Evolutionary conservation across 1,284 basidiomycete species (phyloP), one percentile per base, ranked within the genome.

Genomic region (Apiotrichum laibachii): DNA sequence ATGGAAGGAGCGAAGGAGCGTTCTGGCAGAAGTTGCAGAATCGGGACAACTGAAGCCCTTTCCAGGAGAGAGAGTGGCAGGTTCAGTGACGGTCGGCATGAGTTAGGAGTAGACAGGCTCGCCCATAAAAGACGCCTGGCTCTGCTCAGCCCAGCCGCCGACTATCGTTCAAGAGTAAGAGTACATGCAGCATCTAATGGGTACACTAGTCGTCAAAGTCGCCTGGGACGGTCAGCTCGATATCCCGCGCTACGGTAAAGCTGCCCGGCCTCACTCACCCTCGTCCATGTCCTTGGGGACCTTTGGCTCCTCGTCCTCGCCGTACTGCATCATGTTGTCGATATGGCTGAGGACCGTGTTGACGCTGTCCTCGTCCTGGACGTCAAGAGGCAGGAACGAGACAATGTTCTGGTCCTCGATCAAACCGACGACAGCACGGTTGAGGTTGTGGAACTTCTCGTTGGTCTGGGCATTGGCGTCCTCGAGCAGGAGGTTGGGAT

Each of bases 341-440:
- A 99, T 89, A 75, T 98, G 93, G 72, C 91, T 93, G 52, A 99
- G 83, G 15, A 98, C 86, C 1, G 85, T 87, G 71, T 92, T 90
- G 51, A 99, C 82, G 11, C 90, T 93, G 69, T 97, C 92, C 53
- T 94, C 86, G 63, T 86, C 85, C 3, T 91, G 88, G 52, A 97
- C 85, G 77, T 99, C 92, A 47, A 99, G 83, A 1, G 96, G 94
- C 43, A 99, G 80, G 82, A 99, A 99, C 2, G 92, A 93, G 6
- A 99, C 96, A 57, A 99, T 85, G 51, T 94, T 95, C 76, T 98
- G 94, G 73, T 99, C 96, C 76, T 98, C 93, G 74, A 99, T 98
- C 92, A 57, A 46, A 1, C 51, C 47, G 4, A 96, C 96, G 57
- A 99, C 88, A 1, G 95, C 95, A 74, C 89, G 85, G 77, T 98